Percentiles rank a stretch among this genome's conserved stretches.
phyloP scores from a whole-genome alignment of 306 rosid species.

The Gillenia trifoliata region DNA sequence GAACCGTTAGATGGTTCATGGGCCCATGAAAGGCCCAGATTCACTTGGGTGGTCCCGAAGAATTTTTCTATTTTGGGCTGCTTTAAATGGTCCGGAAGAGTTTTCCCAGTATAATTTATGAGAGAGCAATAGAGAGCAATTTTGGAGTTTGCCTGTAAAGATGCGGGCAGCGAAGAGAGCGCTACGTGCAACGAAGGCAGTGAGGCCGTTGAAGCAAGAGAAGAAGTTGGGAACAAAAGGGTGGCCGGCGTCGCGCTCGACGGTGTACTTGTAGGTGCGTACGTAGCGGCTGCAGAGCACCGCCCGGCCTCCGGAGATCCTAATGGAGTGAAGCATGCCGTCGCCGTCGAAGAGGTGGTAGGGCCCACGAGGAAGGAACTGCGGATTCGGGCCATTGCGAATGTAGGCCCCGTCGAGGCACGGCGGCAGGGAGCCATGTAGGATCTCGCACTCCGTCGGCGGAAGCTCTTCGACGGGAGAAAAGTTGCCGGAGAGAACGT shows the following conservation, averaged over 20 bases:
- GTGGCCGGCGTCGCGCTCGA: constrained; percentile 61
- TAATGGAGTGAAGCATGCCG: constrained; percentile 81
- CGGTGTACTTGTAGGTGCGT: constrained; percentile 54
- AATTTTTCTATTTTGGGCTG: too few relatives aligned
- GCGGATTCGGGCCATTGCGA: constrained; percentile 92
- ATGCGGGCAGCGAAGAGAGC: constrained; percentile 57
- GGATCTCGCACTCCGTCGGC: constrained; percentile 57
- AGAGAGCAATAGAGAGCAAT: too few relatives aligned
- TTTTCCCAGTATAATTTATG: too few relatives aligned
- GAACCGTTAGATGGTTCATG: too few relatives aligned
- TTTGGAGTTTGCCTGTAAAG: too few relatives aligned
- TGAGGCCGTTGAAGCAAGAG: constrained; percentile 59
- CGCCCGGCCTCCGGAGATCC: constrained; percentile 53
- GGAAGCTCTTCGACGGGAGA: constrained; percentile 79
- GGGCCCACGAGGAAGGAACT: constrained; percentile 83
- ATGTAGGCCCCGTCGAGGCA: constrained; percentile 78
- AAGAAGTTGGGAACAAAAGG: constrained; percentile 70
- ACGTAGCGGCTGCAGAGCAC: constrained; percentile 80
- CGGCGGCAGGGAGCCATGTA: constrained; percentile 47
- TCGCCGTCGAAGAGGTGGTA: constrained; percentile 95
- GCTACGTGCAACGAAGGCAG: constrained; percentile 72
- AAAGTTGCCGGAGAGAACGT: constrained; percentile 59
- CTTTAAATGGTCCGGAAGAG: too few relatives aligned
- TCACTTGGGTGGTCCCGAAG: too few relatives aligned
- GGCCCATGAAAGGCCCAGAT: too few relatives aligned